These are phyloP conservation scores for Aspergillus sp. DNA, from an alignment of 2,329 filamentous ascomycete genomes.

Conservation along the genomic window DNA sequence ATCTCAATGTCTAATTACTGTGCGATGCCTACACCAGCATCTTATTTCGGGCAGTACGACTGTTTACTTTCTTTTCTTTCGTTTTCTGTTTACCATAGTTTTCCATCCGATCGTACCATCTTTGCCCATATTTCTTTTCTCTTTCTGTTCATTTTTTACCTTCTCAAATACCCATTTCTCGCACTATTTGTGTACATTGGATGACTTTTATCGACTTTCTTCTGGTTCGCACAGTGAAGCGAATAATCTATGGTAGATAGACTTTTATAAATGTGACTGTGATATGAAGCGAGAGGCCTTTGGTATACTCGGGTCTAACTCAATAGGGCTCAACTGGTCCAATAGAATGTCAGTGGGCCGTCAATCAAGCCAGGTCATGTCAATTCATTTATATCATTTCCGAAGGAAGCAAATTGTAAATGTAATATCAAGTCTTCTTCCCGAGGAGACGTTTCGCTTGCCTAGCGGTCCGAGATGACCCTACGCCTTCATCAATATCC, in stretches of 20 bases:
- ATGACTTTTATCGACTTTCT: slow-evolving; percentile 18
- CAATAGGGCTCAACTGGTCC: neutral
- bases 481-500: slow-evolving; percentile 35
- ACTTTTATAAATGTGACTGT: slow-evolving; percentile 8
- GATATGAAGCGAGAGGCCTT: slow-evolving; percentile 5
- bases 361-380: too few species aligned
- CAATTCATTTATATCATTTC: neutral
- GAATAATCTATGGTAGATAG: slow-evolving; percentile 1
- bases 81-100: neutral
- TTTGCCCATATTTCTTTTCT: slow-evolving; percentile 10
- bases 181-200: slow-evolving; percentile 24
- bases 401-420: neutral
- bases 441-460: slow-evolving; percentile 33
- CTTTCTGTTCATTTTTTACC: slow-evolving; percentile 6
- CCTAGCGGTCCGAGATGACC: slow-evolving; percentile 18
- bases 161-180: slow-evolving; percentile 30
- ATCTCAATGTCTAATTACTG: neutral
- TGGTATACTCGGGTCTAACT: neutral
- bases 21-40: neutral
- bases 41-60: neutral
- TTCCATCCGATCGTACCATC: slow-evolving; percentile 15
- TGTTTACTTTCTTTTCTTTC: neutral
- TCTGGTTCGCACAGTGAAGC: slow-evolving; percentile 5
- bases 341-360: too few species aligned
- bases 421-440: slow-evolving; percentile 21